phyloP scores from a whole-genome alignment of 306 rosid species.

The Cyamopsis tetragonoloba region DNA sequence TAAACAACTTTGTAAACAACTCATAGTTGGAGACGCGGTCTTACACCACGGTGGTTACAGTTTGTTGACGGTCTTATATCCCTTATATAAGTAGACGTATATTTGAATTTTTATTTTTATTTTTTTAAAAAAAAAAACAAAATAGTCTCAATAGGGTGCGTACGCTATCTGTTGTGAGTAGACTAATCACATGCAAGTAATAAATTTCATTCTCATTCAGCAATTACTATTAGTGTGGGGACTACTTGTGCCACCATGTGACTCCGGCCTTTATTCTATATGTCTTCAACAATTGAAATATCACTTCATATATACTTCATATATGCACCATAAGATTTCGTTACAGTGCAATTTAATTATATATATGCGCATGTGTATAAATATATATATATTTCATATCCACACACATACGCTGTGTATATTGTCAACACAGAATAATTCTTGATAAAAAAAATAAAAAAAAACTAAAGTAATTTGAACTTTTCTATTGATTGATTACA shows the following conservation, averaged over 20 bases:
- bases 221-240: conserved; percentile 29
- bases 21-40: too few relatives aligned
- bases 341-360: not conserved
- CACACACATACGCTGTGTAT: not conserved
- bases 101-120: too few relatives aligned
- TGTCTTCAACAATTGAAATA: conserved; percentile 19
- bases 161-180: too few relatives aligned
- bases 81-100: not conserved
- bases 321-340: conserved; percentile 5
- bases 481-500: not conserved
- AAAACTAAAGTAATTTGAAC: too few relatives aligned
- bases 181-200: not conserved
- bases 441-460: not conserved
- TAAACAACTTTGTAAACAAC: too few relatives aligned
- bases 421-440: not conserved
- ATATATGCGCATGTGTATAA: not conserved
- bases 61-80: too few relatives aligned
- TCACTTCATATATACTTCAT: not conserved
- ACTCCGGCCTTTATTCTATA: conserved; percentile 35
- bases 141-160: too few relatives aligned
- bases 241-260: conserved; percentile 26
- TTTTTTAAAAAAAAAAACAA: too few relatives aligned
- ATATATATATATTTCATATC: too few relatives aligned
- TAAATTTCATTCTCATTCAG: conserved; percentile 4
- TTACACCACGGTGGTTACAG: too few relatives aligned